These are phyloP conservation scores for Capronia americana DNA, from an alignment of 2,329 filamentous ascomycete genomes.

Conservation along the genomic window DNA sequence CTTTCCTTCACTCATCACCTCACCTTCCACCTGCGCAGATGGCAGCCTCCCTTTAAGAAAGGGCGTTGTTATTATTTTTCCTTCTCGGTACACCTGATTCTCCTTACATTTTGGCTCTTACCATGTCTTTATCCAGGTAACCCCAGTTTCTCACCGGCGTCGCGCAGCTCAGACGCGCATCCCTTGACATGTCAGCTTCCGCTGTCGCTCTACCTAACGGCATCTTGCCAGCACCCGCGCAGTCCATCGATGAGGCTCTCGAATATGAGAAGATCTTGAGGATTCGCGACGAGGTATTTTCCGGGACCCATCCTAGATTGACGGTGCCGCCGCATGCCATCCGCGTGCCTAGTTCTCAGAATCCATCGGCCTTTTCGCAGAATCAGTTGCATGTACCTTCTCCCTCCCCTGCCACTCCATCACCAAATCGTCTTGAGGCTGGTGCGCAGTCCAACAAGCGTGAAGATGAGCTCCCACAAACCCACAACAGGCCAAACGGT, in stretches of 20 bases:
- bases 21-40: neutral
- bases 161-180: slow-evolving; percentile 31
- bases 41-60: slow-evolving; percentile 2
- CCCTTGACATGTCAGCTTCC: slow-evolving; percentile 36
- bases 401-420: slow-evolving; percentile 32
- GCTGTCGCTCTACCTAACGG: slow-evolving; percentile 40
- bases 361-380: slow-evolving; percentile 42
- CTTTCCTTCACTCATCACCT: slow-evolving; percentile 10
- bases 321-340: slow-evolving; percentile 61
- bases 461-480: slow-evolving; percentile 30
- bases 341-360: slow-evolving; percentile 48
- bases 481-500: slow-evolving; percentile 26
- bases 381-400: slow-evolving; percentile 38
- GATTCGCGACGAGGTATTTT: slow-evolving; percentile 80
- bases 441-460: slow-evolving; percentile 27
- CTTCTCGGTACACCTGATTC: slow-evolving; percentile 2
- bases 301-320: slow-evolving; percentile 69
- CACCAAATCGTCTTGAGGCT: slow-evolving; percentile 40
- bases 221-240: slow-evolving; percentile 38
- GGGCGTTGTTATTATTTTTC: neutral
- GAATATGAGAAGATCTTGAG: slow-evolving; percentile 82
- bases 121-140: slow-evolving; percentile 34
- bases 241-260: slow-evolving; percentile 60
- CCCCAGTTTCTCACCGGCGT: slow-evolving; percentile 6
- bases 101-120: slow-evolving; percentile 7